Percentiles rank a stretch among this genome's conserved stretches.
Evolutionary conservation across 192 early-diverging fungal species (phyloP).

Genomic region (Endogone sp.): DNA sequence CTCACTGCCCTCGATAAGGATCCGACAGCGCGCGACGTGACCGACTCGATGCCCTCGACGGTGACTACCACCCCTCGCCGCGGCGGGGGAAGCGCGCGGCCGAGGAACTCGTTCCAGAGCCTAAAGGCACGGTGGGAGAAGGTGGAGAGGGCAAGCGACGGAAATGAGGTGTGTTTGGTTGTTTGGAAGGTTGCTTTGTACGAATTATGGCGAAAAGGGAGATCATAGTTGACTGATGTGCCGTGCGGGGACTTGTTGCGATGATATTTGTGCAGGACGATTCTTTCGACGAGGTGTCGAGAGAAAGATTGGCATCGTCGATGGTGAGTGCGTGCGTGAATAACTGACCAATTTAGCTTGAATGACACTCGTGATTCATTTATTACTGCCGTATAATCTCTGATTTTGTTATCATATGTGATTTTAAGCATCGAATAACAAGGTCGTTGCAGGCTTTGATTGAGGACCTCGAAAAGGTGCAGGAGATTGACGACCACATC

Average conservation of each 20-base stretch:
- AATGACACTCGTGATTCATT: not conserved
- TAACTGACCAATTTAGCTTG: not conserved
- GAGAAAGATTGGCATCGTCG: not conserved
- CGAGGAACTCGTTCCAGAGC: not conserved
- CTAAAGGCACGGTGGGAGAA: not conserved
- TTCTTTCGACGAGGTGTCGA: not conserved
- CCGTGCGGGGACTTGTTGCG: not conserved
- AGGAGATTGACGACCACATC: slow-evolving; percentile 2
- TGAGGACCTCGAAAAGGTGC: not conserved
- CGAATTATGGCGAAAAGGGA: not conserved
- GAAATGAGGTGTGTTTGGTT: not conserved
- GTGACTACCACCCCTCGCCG: not conserved
- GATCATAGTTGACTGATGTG: not conserved
- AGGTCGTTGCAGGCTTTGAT: not conserved
- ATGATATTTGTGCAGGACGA: not conserved
- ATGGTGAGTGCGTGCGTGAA: not conserved
- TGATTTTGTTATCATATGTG: too few relatives aligned
- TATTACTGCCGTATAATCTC: too few relatives aligned
- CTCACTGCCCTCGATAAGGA: not conserved
- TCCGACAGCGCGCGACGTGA: not conserved
- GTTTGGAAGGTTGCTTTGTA: too few relatives aligned
- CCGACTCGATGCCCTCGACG: not conserved
- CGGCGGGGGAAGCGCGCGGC: not conserved
- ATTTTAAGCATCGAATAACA: not conserved
- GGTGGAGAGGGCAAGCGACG: not conserved